Conservation (phyloP, 2,329 filamentous ascomycete species). For the Aspergillus ustus region DNA sequence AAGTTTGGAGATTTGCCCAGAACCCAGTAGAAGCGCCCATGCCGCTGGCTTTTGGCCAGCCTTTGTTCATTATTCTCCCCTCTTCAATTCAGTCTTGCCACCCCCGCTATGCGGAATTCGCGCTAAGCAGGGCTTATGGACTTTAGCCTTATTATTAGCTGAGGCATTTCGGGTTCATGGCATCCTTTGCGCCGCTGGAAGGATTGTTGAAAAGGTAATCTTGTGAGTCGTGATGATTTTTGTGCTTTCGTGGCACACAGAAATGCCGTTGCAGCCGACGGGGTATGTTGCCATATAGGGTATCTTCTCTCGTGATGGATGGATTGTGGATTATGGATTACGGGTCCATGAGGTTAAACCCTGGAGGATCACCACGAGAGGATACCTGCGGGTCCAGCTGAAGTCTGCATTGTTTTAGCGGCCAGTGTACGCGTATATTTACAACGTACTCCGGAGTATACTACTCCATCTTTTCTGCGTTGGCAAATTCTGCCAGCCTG, state of each 20-base stretch:
- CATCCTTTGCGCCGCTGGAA: no score
- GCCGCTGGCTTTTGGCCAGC: neutral
- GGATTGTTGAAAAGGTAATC: neutral
- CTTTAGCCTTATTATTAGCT: neutral
- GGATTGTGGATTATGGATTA: neutral
- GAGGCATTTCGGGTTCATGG: neutral
- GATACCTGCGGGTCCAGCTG: neutral
- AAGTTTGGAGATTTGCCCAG: slow-evolving; percentile 7
- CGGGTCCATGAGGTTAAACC: neutral
- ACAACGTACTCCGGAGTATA: no score
- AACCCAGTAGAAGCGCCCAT: neutral
- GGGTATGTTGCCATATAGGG: slow-evolving; percentile 9
- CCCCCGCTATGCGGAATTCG: neutral
- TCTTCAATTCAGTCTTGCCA: neutral
- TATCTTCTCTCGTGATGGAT: slow-evolving; percentile 12
- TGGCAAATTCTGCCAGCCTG: neutral
- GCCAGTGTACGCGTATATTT: no score
- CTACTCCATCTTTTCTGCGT: neutral
- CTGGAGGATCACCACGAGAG: neutral
- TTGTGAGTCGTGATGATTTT: neutral
- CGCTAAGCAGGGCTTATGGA: neutral
- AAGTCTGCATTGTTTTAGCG: neutral
- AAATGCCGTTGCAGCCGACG: slow-evolving; percentile 6
- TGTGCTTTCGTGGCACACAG: neutral
- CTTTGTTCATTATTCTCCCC: no score